Conservation (phyloP, 2,329 filamentous ascomycete genomes). For the Coniochaeta sp. region DNA sequence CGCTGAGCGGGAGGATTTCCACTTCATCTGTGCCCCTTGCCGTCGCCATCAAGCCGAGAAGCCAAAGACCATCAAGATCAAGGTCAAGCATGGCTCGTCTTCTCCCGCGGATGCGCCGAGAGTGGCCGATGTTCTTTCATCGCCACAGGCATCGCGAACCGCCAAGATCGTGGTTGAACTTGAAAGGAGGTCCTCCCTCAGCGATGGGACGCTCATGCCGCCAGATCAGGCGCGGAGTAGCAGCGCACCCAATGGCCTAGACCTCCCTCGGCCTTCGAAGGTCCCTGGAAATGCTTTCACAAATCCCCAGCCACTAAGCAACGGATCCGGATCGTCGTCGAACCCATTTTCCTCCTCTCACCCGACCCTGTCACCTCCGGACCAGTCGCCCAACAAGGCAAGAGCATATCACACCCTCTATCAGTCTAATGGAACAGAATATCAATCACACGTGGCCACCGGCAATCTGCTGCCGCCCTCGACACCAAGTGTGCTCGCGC, state of each 20-base stretch:
- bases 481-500: not conserved
- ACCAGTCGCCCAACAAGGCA: slow-evolving; percentile 30
- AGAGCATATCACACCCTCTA: slow-evolving; percentile 29
- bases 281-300: not conserved
- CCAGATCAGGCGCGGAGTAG: not conserved
- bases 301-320: slow-evolving; percentile 16
- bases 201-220: not conserved
- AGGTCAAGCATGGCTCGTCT: slow-evolving; percentile 28
- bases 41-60: slow-evolving; percentile 56
- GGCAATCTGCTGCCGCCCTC: not conserved
- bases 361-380: slow-evolving; percentile 31
- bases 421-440: slow-evolving; percentile 15
- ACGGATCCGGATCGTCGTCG: slow-evolving; percentile 18
- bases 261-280: not conserved
- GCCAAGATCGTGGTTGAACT: slow-evolving; percentile 17
- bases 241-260: not conserved
- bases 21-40: slow-evolving; percentile 78
- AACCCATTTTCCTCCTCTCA: slow-evolving; percentile 35
- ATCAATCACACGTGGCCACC: not conserved
- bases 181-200: slow-evolving; percentile 12
- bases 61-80: slow-evolving; percentile 43
- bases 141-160: slow-evolving; percentile 9
- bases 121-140: slow-evolving; percentile 1
- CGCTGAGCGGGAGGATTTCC: slow-evolving; percentile 78
- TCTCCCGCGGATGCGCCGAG: slow-evolving; percentile 13